Evolutionary conservation across 768 basidiomycete species (phyloP), one percentile per base, ranked within the genome.

Genomic region (Mycena sanguinolenta): DNA sequence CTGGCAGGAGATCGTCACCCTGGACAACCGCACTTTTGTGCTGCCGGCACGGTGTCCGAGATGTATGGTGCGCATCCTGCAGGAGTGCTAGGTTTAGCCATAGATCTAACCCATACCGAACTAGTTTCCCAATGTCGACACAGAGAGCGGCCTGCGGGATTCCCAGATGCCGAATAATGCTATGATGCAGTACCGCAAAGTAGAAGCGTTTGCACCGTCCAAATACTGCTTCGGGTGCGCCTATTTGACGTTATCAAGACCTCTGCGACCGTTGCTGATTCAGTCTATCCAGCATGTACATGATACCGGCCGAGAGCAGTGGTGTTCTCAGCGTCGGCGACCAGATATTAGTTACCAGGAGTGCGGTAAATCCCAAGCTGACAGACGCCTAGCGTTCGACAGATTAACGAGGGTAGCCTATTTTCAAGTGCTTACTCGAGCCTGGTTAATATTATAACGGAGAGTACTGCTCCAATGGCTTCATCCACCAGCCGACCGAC

Each of bases 121-220:
- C 7, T 39, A 72, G 71, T 73, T 73, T 61, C 72, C 72, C 28
- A 73, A 73, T 28, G 72, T 73, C n/a, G 72, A 73, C 44, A 70
- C 72, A 28, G 65, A 70, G 50, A 63, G 25, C 19, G 72, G 72
- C 5, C 58, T 46, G 34, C 72, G 72, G 23, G 72, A 73, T 27
- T 39, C 72, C 12, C 46, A 66, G 61, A 73, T 73, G 72, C 72
- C 72, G 0, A 73, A 73, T 17, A 70, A 73, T 19, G 72, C 72
- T 21, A 67, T 73, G 72, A 73, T 73, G 72, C 72, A 73, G 65
- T 73, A 73, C 21, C 72, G 72, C 17, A 66, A 65, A 50, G 72
- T 73, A 27, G 72, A 73, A 2, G 53, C 53, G 4, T 14, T 42
- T 0, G 62, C 54, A 16, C 68, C 68, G 19, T 38, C 69, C 0